Base-by-base conservation (phyloP, 2,329 filamentous ascomycete species). In the Dryadomyces sulphureus region DNA sequence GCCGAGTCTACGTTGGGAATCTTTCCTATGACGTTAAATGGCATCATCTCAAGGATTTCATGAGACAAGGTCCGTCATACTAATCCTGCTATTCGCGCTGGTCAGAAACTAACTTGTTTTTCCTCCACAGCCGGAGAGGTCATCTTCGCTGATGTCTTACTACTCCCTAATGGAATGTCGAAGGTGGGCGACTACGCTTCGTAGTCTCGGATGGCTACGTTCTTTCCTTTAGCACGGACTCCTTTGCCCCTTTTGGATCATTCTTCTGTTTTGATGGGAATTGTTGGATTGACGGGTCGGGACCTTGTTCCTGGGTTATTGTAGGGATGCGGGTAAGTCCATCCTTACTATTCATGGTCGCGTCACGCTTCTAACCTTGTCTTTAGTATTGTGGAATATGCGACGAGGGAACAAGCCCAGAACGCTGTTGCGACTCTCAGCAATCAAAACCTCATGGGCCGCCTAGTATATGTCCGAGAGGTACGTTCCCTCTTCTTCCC, bases 91-190 rank as follows among this genome's bases (percentile, higher is more conserved):
- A 5, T 20, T 5, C 36, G 17, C 19, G 19, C 17, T 5, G 4
- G 19, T 36, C 22, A 9, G 7, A 14, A 6, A 21, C 43, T 38
- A n/a, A 34, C 67, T 70, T 60, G 70, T 65, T 55, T 7, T 22
- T 57, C 53, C 39, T 41, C 47, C 46, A 48, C 68, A 96, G 92
- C 92, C 73, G 92, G 92, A 77, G 90, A 96, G 69, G 92, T 98
- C 66, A 80, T 96, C 72, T 98, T 94, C 73, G 92, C 92, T 73
- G 92, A 98, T 77, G 92, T 98, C 64, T 81, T 98, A 70, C 77
- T 94, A 68, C 88, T 98, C 82, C 92, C 92, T 63, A 98, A 98
- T 78, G 92, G 92, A 89, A 98, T 98, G 92, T 96, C 90, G 86
- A 98, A 98, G 90, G 90, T 96, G 89, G 87, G 86, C 88, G 80